Conservation (phyloP, 2,329 filamentous ascomycete species). For the Xylaria sp. region DNA sequence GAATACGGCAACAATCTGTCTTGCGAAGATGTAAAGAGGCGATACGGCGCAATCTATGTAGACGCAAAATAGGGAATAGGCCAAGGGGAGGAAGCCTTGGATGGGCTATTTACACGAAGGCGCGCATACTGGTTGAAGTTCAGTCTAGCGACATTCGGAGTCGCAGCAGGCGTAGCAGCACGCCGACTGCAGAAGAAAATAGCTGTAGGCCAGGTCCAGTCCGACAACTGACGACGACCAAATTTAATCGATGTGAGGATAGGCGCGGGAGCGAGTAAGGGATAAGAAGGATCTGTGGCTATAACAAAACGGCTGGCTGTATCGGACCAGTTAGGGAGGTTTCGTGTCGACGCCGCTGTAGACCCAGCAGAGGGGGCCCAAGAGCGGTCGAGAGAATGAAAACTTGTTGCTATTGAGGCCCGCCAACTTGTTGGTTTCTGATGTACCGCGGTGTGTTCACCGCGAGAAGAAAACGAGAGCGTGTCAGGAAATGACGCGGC, state of each 20-base stretch:
- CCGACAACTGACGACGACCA: conserved; percentile 7
- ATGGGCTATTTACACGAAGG: conserved; percentile 47
- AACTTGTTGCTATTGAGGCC: conserved; percentile 77
- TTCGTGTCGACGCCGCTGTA: conserved; percentile 96
- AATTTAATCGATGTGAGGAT: conserved; percentile 25
- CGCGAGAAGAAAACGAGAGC: conserved; percentile 39
- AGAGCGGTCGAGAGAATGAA: conserved; percentile 85
- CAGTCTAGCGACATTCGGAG: conserved; percentile 44
- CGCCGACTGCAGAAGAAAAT: conserved; percentile 48
- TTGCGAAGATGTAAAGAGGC: neutral
- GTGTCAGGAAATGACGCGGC: conserved; percentile 44
- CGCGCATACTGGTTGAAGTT: conserved; percentile 47
- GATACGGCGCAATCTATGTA: conserved; percentile 11
- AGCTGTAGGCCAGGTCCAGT: conserved; percentile 35
- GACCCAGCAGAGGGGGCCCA: conserved; percentile 92
- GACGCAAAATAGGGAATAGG: conserved; percentile 4
- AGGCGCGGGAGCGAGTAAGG: conserved; percentile 6
- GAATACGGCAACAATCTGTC: conserved; percentile 45
- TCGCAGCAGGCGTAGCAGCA: conserved; percentile 52
- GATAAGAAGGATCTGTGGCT: conserved; percentile 23
- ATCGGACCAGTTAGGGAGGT: conserved; percentile 84
- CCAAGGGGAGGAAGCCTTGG: conserved; percentile 47
- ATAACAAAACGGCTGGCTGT: conserved; percentile 47
- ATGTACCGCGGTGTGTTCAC: conserved; percentile 42
- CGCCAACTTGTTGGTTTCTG: conserved; percentile 88